phyloP scores from a whole-genome alignment of 768 basidiomycete genomes.

The Auricularia sp. region DNA sequence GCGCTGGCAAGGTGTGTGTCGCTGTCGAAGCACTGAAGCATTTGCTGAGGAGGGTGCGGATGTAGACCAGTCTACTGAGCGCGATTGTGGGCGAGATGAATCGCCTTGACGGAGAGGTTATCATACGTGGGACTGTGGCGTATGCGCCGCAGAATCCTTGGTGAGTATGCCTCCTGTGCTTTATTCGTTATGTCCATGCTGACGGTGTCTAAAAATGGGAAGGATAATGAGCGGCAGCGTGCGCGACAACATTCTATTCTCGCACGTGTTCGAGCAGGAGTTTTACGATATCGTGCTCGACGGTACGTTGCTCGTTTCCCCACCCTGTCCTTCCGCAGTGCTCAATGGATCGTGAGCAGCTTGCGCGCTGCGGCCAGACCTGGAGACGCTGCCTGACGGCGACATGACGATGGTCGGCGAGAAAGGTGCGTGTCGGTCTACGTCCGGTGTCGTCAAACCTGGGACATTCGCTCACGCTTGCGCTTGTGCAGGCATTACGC shows the following conservation, averaged over 20 bases:
- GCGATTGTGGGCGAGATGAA: slow-evolving; percentile 86
- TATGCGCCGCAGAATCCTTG: slow-evolving; percentile 87
- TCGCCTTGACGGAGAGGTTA: slow-evolving; percentile 61
- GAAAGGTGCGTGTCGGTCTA: slow-evolving; percentile 42
- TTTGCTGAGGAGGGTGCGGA: slow-evolving; percentile 1
- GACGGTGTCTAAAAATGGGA: not conserved
- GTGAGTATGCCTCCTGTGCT: slow-evolving; percentile 25
- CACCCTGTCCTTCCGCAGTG: not conserved
- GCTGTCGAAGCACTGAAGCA: slow-evolving; percentile 9
- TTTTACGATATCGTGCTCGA: slow-evolving; percentile 80
- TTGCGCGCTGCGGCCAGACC: slow-evolving; percentile 76
- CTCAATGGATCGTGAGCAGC: slow-evolving; percentile 29
- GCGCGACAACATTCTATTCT: slow-evolving; percentile 87
- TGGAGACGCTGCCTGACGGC: slow-evolving; percentile 69
- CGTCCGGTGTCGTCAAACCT: slow-evolving; percentile 11
- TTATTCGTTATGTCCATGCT: not conserved
- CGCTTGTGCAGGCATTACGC: slow-evolving; percentile 26
- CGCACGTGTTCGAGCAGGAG: slow-evolving; percentile 73
- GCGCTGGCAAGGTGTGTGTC: slow-evolving; percentile 70
- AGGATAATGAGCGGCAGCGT: slow-evolving; percentile 83
- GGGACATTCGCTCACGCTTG: slow-evolving; percentile 34
- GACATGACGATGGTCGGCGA: slow-evolving; percentile 82
- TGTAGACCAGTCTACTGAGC: slow-evolving; percentile 60
- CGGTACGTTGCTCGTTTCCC: slow-evolving; percentile 29
- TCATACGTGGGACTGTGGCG: slow-evolving; percentile 58